Conservation (phyloP, 2,329 filamentous ascomycete species). For the Monilinia aucupariae region DNA sequence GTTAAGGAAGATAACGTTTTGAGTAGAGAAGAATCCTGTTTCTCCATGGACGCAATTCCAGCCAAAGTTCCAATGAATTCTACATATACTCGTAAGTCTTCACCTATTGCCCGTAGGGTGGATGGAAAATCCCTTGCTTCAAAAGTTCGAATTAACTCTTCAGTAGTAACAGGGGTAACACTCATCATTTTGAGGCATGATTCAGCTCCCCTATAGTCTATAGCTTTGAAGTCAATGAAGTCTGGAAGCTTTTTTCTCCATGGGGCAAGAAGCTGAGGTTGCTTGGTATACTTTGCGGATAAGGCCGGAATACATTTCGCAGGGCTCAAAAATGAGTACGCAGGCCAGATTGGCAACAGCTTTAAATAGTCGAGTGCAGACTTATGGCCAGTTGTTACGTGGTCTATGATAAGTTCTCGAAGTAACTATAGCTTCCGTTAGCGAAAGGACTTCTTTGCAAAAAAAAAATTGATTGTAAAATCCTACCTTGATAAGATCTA, state of each 20-base stretch:
- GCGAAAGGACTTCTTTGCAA: neutral
- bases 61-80: neutral
- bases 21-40: neutral
- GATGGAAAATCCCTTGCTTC: conserved; percentile 19
- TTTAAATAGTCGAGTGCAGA: neutral
- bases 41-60: neutral
- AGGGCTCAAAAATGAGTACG: neutral
- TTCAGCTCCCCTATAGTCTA: neutral
- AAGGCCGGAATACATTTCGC: conserved; percentile 16
- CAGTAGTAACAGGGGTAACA: neutral
- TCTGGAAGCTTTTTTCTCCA: conserved; percentile 22
- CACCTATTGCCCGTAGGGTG: conserved; percentile 8
- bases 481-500: neutral
- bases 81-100: neutral
- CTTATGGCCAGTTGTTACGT: conserved; percentile 3
- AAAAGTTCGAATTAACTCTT: conserved; percentile 18
- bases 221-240: conserved; percentile 22
- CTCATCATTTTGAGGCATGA: neutral
- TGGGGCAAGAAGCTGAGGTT: conserved; percentile 24
- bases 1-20: neutral
- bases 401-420: conserved; percentile 15
- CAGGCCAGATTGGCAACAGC: conserved; percentile 24
- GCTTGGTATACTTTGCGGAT: conserved; percentile 19
- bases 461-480: neutral
- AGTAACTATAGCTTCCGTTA: conserved; percentile 17